phyloP scores from a whole-genome alignment of 768 basidiomycete genomes.

The Crassisporium funariophilum region DNA sequence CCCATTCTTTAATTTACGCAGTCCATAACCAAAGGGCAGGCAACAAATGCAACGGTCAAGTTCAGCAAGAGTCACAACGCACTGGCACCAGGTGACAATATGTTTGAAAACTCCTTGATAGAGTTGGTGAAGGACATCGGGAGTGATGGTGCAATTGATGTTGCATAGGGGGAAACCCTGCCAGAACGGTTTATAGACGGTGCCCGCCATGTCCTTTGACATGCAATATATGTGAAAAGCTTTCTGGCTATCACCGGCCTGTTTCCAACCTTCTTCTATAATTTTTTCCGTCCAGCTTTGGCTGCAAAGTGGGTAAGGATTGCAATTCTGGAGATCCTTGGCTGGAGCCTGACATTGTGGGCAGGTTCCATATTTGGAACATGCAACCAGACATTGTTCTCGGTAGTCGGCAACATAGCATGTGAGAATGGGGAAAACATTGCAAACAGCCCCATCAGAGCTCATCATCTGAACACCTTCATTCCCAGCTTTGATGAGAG shows the following conservation, averaged over 20 bases:
- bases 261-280: background rate
- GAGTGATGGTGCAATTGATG: background rate
- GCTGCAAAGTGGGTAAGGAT: no score
- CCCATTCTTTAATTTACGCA: background rate
- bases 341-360: constrained; percentile 26
- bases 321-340: no score
- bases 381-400: constrained; percentile 36
- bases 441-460: constrained; percentile 29
- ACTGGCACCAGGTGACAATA: no score
- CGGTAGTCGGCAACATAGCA: constrained; percentile 38
- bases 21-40: no score
- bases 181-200: background rate
- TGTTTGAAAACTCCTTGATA: constrained; percentile 5
- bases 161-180: background rate
- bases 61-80: background rate
- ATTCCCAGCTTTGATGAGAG: constrained; percentile 27
- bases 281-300: no score
- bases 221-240: no score
- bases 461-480: constrained; percentile 33
- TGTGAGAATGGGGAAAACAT: constrained; percentile 34
- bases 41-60: no score
- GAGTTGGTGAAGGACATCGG: constrained; percentile 8
- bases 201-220: background rate
- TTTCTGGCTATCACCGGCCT: background rate
- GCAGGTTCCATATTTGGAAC: constrained; percentile 25